Percentiles rank a stretch among this genome's conserved stretches.
These are phyloP conservation scores for Terana coerulea DNA, from an alignment of 768 basidiomycete genomes.

Conservation along the genomic window DNA sequence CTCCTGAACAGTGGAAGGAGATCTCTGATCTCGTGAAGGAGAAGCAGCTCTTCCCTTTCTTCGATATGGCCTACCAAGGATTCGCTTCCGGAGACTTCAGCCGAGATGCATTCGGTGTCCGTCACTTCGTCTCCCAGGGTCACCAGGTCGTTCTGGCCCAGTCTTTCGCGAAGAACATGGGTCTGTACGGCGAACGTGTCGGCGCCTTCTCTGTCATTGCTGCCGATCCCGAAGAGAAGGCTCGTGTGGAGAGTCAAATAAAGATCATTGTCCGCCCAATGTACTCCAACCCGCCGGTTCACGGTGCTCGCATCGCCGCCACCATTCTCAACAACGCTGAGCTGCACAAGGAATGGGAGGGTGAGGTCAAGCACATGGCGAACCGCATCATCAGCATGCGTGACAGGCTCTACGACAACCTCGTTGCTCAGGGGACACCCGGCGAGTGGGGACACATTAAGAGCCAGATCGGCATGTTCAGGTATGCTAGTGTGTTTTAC, in stretches of 20 bases:
- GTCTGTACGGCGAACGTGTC: conserved; percentile 96
- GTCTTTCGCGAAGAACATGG: conserved; percentile 99
- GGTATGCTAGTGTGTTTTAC: conserved; percentile 40
- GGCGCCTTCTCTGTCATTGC: conserved; percentile 91
- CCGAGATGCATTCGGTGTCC: conserved; percentile 91
- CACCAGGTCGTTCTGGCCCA: conserved; percentile 91
- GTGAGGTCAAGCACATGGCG: conserved; percentile 94
- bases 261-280: conserved; percentile 94
- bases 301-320: conserved; percentile 84
- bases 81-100: conserved; percentile 93
- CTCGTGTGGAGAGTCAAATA: conserved; percentile 87
- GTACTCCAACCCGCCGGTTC: conserved; percentile 96
- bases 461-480: conserved; percentile 97
- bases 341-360: conserved; percentile 85
- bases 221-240: conserved; percentile 67
- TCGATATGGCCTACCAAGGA: conserved; percentile 99
- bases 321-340: conserved; percentile 73
- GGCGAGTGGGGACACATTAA: conserved; percentile 95
- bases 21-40: conserved; percentile 86
- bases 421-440: conserved; percentile 84
- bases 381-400: conserved; percentile 93
- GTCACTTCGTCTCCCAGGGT: conserved; percentile 87
- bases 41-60: conserved; percentile 93
- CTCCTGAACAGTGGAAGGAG: conserved; percentile 86
- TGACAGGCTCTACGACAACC: conserved; percentile 70